Base-by-base conservation (phyloP, 2,329 filamentous ascomycete species). In the Eutypella sp. region DNA sequence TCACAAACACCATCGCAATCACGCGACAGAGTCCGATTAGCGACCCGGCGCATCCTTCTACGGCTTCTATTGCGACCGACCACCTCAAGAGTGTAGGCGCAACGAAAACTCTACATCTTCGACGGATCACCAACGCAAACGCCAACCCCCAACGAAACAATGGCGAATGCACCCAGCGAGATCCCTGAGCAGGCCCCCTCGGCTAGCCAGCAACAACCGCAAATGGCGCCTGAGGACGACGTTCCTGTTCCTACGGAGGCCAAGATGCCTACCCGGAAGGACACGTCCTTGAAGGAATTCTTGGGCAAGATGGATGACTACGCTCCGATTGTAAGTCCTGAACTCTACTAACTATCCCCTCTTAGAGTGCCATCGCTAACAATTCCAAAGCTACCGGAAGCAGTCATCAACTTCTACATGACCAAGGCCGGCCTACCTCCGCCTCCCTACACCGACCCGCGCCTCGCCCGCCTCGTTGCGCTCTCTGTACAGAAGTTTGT, bases 401-500 rank as follows among this genome's bases (percentile, higher is more conserved):
- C 93, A 18, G 93, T 99, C 19, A 97, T 91, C 52, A 85, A 95
- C 66, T 96, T 97, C 76, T 99, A 99, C 72, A 87, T 99, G 72
- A 95, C 92, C 31, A 87, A 95, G 57, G 90, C 92, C 54, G 93
- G 93, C 44, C 87, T 99, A 4, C 91, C 93, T 27, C 92, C 92
- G 1, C 90, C 92, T 34, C 91, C 89, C 0, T 86, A 93, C 58
- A 95, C 90, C 43, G 89, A 96, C 59, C 85, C 85, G 18, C 89
- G 91, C 47, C 86, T 99, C 23, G 89, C 92, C 19, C 89, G 92
- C 40, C 85, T 99, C 3, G 85, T 99, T 37, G 92, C 93, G 2
- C 86, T 99, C 8, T 93, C 93, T n/a, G 96, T 93, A 0, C 93
- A 99, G 64, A 99, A 99, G 66, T 99, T 99, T 75, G 88, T 99